Evolutionary conservation across 768 basidiomycete species (phyloP), one percentile per base, ranked within the genome.

Genomic region (Plicaturopsis crispa): DNA sequence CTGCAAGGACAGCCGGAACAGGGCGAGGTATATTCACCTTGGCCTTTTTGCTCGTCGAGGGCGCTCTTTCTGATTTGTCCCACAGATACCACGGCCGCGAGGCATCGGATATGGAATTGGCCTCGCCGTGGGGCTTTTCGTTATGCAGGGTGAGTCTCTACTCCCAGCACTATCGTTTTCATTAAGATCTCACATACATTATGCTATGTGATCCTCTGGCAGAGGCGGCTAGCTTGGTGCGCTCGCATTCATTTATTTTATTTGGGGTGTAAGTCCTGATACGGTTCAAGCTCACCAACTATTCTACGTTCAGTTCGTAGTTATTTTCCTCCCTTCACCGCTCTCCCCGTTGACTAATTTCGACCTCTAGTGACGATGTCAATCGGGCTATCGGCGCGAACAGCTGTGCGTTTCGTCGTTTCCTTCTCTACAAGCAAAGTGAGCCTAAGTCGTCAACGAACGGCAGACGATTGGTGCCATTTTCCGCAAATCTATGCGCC

Each of bases 111-210:
- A 72, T 51, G 80, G 80, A 1, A 68, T 82, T 36, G 80, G 79
- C 5, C 52, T 81, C 1, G 78, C 69, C 1, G 60, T 76, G 36
- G 76, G 64, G 3, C 51, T 80, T 19, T 78, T 78, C 45, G 61
- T 55, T 1, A 81, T 80, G 79, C 78, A 80, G 66, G 67, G 75
- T 70, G n/a, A n/a, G n/a, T n/a, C n/a, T n/a, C n/a, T n/a, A n/a
- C 40, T 31, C 54, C 26, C 14, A 14, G 14, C 14, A 14, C 26
- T 14, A 14, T 28, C 8, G 8, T 8, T 28, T 8, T 28, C 14
- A 8, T 28, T 28, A 28, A 8, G 26, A 8, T 8, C 26, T 28
- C 8, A 28, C 26, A 8, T 8, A 28, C 26, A 14, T 28, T 28
- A 8, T 8, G 26, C 10, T 28, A 8, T 28, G 26, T 28, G n/a